A percentile compares a stretch with the other conserved stretches of the same genome.
Evolutionary conservation across 2,329 filamentous ascomycete genomes (phyloP).

Genomic region (Paraphoma chrysanthemicola): DNA sequence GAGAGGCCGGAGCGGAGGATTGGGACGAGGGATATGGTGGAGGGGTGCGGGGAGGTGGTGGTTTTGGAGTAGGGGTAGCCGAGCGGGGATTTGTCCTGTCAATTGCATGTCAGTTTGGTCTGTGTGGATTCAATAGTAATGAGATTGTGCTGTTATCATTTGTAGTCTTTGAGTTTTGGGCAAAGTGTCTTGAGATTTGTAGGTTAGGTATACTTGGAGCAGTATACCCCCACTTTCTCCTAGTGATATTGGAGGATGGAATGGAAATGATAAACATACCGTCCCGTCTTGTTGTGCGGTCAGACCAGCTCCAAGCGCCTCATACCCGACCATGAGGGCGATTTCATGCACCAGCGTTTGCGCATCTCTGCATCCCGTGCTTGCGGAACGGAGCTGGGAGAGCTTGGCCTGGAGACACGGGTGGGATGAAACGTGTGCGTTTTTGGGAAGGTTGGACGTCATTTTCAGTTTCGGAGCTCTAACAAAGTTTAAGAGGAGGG

Average conservation of each 20-base stretch:
- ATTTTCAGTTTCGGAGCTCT: conserved; percentile 20
- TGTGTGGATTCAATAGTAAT: not conserved
- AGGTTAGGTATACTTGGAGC: conserved; percentile 6
- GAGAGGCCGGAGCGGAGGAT: conserved; percentile 91
- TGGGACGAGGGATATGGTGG: conserved; percentile 80
- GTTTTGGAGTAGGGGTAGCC: conserved; percentile 76
- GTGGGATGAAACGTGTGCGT: conserved; percentile 80
- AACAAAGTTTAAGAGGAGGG: no score
- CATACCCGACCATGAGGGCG: conserved; percentile 78
- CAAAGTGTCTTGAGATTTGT: not conserved
- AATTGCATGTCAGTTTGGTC: conserved; percentile 1
- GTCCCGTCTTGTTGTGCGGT: conserved; percentile 65
- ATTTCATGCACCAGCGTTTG: conserved; percentile 88
- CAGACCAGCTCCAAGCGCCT: conserved; percentile 75
- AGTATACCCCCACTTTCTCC: not conserved
- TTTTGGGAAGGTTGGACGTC: conserved; percentile 54
- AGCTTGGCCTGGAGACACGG: conserved; percentile 89
- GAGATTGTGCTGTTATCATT: not conserved
- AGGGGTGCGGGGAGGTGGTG: conserved; percentile 67
- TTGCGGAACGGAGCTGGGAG: conserved; percentile 81
- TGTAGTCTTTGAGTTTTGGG: not conserved
- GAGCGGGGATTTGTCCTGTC: conserved; percentile 77
- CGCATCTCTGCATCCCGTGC: conserved; percentile 75
- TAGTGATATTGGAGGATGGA: not conserved
- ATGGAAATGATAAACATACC: conserved; percentile 56